Base-by-base conservation (phyloP, 768 basidiomycete genomes). In the Sutorius australiensis region DNA sequence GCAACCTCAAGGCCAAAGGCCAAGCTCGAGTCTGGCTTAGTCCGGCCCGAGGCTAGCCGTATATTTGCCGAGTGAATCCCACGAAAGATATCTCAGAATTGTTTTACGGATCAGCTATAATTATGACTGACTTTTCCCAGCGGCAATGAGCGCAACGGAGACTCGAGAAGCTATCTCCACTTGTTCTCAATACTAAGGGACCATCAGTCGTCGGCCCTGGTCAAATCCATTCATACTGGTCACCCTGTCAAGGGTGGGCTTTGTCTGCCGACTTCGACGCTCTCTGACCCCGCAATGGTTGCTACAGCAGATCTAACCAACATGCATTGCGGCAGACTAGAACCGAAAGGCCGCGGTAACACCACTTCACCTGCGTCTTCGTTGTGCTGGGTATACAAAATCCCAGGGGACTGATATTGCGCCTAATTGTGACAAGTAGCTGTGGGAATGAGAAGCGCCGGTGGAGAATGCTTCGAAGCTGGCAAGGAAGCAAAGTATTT, bases 361-460 rank as follows among this genome's bases (percentile, higher is more conserved):
- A 39, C 57, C 57, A n/a, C 39, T 19, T 41, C 37, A 27, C 46
- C 63, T 51, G 54, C 50, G 36, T 50, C 32, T 54, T 49, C 37
- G 30, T 24, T 42, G 8, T 24, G 19, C 9, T 49, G 40, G 24
- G 32, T 47, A 36, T 14, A 30, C 17, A 28, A 17, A 41, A 39
- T 38, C 27, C 7, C 37, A 39, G 33, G 42, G 24, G 28, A 24
- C 2, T 24, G n/a, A 50, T 17, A 28, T 3, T 39, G 32, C 10
- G 16, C 42, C 37, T 39, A 21, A 38, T 32, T 34, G 39, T 10
- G 24, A 43, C 48, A 16, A 32, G 17, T 27, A 24, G 33, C 28
- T 28, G 30, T 42, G 28, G 31, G 17, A 44, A 33, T 24, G 34
- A 46, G 16, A 43, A 37, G 32, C 42, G 42, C 24, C 4, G 0